Percentiles rank a stretch among this genome's conserved stretches.
Evolutionary conservation across 495 filamentous ascomycete species (phyloP).

Genomic region (Lindgomyces ingoldianus): DNA sequence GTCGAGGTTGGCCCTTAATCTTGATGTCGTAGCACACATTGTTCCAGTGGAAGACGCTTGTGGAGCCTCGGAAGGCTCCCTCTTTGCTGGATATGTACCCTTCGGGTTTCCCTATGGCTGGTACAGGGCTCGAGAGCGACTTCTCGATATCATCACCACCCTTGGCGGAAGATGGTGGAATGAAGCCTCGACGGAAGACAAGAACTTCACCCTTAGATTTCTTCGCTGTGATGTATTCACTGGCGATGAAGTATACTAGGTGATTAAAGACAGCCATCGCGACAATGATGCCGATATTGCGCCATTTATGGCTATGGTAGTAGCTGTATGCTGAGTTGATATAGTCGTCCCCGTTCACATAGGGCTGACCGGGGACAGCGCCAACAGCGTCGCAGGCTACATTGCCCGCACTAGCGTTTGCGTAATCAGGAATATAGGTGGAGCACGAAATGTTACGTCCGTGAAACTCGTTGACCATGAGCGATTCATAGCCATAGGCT

Average conservation of each 20-base stretch:
- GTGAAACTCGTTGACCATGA: conserved; percentile 34
- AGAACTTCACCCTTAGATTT: conserved; percentile 57
- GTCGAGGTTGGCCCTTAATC: conserved; percentile 4
- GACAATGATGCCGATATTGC: conserved; percentile 31
- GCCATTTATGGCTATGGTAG: neutral
- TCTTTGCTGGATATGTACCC: conserved; percentile 50
- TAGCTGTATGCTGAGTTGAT: neutral
- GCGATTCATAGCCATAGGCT: conserved; percentile 27
- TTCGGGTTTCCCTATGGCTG: conserved; percentile 30
- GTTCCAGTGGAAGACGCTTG: conserved; percentile 37
- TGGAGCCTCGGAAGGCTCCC: conserved; percentile 38
- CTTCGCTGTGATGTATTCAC: conserved; percentile 53
- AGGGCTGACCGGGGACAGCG: neutral
- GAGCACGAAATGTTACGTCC: conserved; percentile 22
- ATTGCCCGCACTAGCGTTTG: neutral
- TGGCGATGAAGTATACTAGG: conserved; percentile 49
- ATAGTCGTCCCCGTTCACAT: conserved; percentile 12
- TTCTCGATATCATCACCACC: conserved; percentile 36
- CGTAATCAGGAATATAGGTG: conserved; percentile 22
- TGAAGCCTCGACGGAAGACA: conserved; percentile 54
- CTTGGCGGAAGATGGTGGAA: conserved; percentile 56
- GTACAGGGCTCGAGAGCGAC: conserved; percentile 30
- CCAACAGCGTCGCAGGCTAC: conserved; percentile 18
- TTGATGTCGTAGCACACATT: conserved; percentile 25
- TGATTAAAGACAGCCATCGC: conserved; percentile 16